These are phyloP conservation scores for Paxillus involutus DNA, from an alignment of 768 basidiomycete genomes.

Conservation along the genomic window DNA sequence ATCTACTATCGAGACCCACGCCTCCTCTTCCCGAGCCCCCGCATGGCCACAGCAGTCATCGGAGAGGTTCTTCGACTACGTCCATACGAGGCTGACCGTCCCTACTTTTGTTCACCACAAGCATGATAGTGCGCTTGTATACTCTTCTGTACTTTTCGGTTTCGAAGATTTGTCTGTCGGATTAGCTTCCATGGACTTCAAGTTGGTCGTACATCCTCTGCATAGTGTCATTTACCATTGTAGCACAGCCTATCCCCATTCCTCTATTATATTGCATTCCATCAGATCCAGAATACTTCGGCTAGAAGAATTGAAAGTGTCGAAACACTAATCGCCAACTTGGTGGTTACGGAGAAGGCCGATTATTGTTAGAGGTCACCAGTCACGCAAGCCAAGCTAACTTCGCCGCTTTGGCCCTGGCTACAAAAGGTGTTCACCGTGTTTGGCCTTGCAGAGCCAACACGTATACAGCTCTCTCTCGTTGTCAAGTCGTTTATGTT, in stretches of 20 bases:
- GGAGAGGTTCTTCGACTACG: slow-evolving; percentile 44
- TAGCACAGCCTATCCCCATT: slow-evolving; percentile 11
- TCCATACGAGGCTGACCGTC: slow-evolving; percentile 30
- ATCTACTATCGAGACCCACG: slow-evolving; percentile 58
- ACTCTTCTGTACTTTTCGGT: slow-evolving; percentile 7
- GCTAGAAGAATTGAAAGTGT: not conserved
- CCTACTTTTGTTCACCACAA: slow-evolving; percentile 1
- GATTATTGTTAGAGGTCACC: slow-evolving; percentile 6
- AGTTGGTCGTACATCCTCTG: slow-evolving; percentile 3
- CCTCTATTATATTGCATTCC: not conserved
- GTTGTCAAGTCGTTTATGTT: slow-evolving; percentile 11
- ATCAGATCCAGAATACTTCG: not conserved
- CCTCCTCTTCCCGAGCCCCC: slow-evolving; percentile 30
- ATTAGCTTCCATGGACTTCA: slow-evolving; percentile 23
- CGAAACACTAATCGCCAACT: not conserved
- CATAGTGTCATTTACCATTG: slow-evolving; percentile 13
- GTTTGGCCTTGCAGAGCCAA: too few species aligned
- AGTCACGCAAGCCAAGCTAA: not conserved
- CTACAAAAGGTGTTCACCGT: slow-evolving; percentile 14
- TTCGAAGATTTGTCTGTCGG: slow-evolving; percentile 21
- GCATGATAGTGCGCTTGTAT: slow-evolving; percentile 9
- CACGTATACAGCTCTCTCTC: not conserved
- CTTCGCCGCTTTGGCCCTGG: not conserved
- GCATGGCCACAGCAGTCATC: slow-evolving; percentile 31
- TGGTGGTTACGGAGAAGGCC: slow-evolving; percentile 24